Evolutionary conservation across 768 basidiomycete genomes (phyloP).

Genomic region (Hydnum rufescens): DNA sequence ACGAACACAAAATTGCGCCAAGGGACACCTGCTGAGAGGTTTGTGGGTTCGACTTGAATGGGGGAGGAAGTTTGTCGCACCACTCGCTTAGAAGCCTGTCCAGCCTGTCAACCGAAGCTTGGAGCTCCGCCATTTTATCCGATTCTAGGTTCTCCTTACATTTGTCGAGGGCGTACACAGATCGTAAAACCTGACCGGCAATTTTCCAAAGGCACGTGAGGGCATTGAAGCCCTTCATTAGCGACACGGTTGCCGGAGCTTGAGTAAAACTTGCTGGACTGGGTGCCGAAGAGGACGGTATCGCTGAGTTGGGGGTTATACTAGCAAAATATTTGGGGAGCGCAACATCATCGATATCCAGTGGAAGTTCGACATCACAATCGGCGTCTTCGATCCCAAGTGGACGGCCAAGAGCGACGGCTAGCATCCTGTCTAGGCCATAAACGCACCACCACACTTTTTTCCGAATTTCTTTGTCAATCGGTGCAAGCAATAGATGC

Average conservation of each 20-base stretch:
- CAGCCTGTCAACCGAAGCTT: conserved; percentile 54
- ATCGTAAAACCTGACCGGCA: conserved; percentile 47
- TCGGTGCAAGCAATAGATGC: conserved; percentile 41
- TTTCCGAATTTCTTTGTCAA: conserved; percentile 75
- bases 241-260: conserved; percentile 20
- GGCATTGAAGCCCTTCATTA: conserved; percentile 69
- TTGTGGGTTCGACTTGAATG: conserved; percentile 53
- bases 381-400: conserved; percentile 78
- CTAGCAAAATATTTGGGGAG: conserved; percentile 51
- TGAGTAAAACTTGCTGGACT: conserved; percentile 1
- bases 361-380: conserved; percentile 74
- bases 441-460: conserved; percentile 96
- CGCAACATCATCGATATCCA: conserved; percentile 64
- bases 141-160: conserved; percentile 40
- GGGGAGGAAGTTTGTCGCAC: conserved; percentile 57
- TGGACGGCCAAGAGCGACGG: conserved; percentile 72
- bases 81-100: conserved; percentile 63
- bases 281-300: background rate
- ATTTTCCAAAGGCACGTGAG: conserved; percentile 67
- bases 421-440: conserved; percentile 71
- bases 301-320: conserved; percentile 17
- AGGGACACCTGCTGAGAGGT: conserved; percentile 65
- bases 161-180: conserved; percentile 59
- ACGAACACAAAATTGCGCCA: conserved; percentile 70
- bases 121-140: conserved; percentile 56